Percentiles rank a stretch among this genome's conserved stretches.
phyloP scores from a whole-genome alignment of 2,329 filamentous ascomycete genomes.

The Neurospora sp. region DNA sequence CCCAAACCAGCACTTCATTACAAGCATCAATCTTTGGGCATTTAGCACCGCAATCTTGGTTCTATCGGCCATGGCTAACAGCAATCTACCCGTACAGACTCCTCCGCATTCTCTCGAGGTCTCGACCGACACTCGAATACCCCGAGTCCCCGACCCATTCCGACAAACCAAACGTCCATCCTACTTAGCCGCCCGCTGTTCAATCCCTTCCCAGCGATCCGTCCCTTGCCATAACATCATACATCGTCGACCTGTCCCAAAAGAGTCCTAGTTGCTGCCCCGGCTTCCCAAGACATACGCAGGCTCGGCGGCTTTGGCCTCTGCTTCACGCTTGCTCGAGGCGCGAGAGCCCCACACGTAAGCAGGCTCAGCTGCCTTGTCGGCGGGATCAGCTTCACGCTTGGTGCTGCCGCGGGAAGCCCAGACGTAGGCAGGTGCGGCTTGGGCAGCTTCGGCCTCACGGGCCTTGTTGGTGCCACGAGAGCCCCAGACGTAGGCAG shows the following conservation, averaged over 20 bases:
- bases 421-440: conserved; percentile 1
- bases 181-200: background rate
- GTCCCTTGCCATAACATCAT: background rate
- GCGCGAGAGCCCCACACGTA: conserved; percentile 1
- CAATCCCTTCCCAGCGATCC: background rate
- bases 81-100: background rate
- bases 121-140: background rate
- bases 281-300: background rate
- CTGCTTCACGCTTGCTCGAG: background rate
- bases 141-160: background rate
- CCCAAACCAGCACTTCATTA: background rate
- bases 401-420: background rate
- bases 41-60: background rate
- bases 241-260: background rate
- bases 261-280: background rate
- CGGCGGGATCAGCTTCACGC: too few relatives aligned
- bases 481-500: background rate
- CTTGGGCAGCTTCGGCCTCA: background rate
- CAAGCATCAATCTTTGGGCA: background rate
- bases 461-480: background rate
- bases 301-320: background rate
- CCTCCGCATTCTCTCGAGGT: background rate
- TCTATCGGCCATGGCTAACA: background rate
- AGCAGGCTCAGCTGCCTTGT: background rate
- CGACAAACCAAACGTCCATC: background rate